Base-by-base conservation (phyloP, 441 rosid genomes). In the Populus trichocarpa region DNA sequence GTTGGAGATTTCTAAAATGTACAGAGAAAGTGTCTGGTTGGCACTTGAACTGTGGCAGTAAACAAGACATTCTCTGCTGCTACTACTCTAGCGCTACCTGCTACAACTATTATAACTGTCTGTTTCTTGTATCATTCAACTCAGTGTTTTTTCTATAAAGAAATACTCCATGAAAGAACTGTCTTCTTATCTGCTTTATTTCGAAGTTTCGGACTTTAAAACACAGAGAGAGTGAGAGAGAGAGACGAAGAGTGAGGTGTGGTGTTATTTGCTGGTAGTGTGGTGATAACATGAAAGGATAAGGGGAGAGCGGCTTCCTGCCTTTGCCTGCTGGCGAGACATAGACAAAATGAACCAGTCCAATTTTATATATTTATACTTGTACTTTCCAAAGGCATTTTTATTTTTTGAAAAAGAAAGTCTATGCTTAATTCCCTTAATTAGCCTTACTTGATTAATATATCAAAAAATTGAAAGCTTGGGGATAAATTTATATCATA, bases 31-130 rank as follows among this genome's bases (percentile, higher is more conserved):
- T 77, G 84, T 89, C 95, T 18, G 98, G 97, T 35, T 87, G 97
- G 82, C 98, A 94, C 91, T 92, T 96, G 88, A 94, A 91, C 85
- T 90, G 97, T 8, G 96, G 98, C 78, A 96, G 84, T 35, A 96
- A 87, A 87, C 96, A 94, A 81, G 98, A 91, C 88, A 94, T 92
- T 86, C 85, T 89, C 83, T 71, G 63, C 69, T 64, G 1, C 73
- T 5, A 4, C 71, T 69, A 77, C 75, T 71, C 73, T 36, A 35
- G 30, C 16, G 67, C 46, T 50, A 33, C 53, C 32, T 30, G 64
- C 46, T 42, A 12, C 42, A 12, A 66, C 2, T 50, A 23, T 2
- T 9, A 50, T 35, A 22, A 13, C 33, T 32, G 38, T 4, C 46
- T 16, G 78, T 50, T 50, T 70, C n/a, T 35, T 25, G 23, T 22